Evolutionary conservation across 2,329 filamentous ascomycete genomes (phyloP).

Genomic region (Trichoderma citrinoviride): DNA sequence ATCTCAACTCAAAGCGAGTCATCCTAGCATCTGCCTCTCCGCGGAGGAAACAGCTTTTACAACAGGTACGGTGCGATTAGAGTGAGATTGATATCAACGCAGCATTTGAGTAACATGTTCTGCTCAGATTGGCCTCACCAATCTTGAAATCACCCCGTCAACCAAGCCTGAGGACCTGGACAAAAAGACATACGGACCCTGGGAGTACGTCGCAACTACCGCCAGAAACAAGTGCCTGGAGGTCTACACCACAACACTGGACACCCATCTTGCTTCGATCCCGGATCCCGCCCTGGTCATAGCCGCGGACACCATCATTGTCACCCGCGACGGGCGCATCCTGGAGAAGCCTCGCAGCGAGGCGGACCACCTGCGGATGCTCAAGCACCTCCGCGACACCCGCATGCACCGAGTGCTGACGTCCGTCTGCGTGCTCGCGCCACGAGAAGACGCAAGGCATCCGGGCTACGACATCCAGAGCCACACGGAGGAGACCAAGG

Average conservation of each 20-base stretch:
- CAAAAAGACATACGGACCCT: slow-evolving; percentile 70
- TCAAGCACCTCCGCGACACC: slow-evolving; percentile 76
- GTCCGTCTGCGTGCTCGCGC: slow-evolving; percentile 78
- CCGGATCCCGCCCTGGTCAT: slow-evolving; percentile 80
- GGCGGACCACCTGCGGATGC: slow-evolving; percentile 78
- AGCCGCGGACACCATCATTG: slow-evolving; percentile 87
- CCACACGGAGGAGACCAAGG: slow-evolving; percentile 84
- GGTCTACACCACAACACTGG: slow-evolving; percentile 56
- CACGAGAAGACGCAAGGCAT: slow-evolving; percentile 72
- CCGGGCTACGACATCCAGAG: slow-evolving; percentile 83
- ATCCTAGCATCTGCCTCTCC: slow-evolving; percentile 91
- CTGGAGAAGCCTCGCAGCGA: slow-evolving; percentile 88
- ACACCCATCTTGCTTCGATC: slow-evolving; percentile 43
- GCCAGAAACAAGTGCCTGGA: slow-evolving; percentile 78
- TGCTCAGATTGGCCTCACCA: slow-evolving; percentile 68
- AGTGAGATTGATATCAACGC: not conserved
- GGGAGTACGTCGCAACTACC: slow-evolving; percentile 88
- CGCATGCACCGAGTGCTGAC: slow-evolving; percentile 80
- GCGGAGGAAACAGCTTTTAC: slow-evolving; percentile 75
- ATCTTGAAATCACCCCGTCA: slow-evolving; percentile 82
- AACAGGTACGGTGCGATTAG: slow-evolving; percentile 51
- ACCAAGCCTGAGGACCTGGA: slow-evolving; percentile 80
- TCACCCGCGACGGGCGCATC: slow-evolving; percentile 70
- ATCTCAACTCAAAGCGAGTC: slow-evolving; percentile 74
- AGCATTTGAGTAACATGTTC: not conserved